Percentiles rank a stretch among this genome's conserved stretches.
Conservation (phyloP, 805 yeast genomes). For the Kuraishia ogatae region DNA sequence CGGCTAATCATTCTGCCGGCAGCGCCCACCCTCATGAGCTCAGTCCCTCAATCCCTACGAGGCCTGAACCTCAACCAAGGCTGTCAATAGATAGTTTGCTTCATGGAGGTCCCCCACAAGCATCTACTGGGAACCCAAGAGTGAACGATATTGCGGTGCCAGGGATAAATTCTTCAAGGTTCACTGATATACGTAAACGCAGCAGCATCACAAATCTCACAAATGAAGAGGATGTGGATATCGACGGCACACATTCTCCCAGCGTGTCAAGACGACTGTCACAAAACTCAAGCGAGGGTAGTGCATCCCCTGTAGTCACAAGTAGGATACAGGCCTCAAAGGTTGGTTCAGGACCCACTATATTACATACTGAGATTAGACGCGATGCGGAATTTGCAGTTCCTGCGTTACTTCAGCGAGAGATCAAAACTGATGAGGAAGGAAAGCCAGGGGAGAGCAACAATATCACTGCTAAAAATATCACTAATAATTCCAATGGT, state of each 20-base stretch:
- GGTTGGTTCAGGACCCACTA: background rate
- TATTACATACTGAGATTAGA: background rate
- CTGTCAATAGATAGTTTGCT: slow-evolving; percentile 4
- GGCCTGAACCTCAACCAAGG: slow-evolving; percentile 1
- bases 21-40: background rate
- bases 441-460: background rate
- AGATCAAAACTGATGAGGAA: background rate
- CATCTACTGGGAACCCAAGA: background rate
- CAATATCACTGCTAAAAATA: background rate
- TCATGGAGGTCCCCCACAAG: slow-evolving; percentile 6
- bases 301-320: slow-evolving; percentile 14
- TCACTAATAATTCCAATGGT: background rate
- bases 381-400: background rate
- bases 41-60: background rate
- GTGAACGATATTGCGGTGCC: background rate
- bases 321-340: background rate
- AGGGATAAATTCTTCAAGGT: background rate
- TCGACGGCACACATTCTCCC: slow-evolving; percentile 30
- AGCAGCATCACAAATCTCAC: slow-evolving; percentile 28
- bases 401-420: background rate
- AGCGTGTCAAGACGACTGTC: slow-evolving; percentile 22
- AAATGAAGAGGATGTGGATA: slow-evolving; percentile 36
- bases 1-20: background rate
- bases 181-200: slow-evolving; percentile 11
- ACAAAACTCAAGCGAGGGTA: slow-evolving; percentile 13